Conservation (phyloP, 1,284 basidiomycete genomes). For the Heterobasidion annosum region DNA sequence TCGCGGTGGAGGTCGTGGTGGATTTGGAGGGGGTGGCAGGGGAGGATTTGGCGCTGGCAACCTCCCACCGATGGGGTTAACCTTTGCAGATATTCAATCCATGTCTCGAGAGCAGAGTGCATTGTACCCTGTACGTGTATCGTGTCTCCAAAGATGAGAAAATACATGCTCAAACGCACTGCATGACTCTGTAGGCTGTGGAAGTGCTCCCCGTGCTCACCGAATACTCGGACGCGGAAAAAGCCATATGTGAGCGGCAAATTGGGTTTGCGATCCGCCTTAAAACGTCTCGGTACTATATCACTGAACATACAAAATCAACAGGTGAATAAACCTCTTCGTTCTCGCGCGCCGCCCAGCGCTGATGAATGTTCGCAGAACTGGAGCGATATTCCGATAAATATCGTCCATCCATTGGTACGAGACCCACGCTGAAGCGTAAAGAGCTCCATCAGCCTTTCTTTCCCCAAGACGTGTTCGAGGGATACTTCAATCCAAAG, state of each 20-base stretch:
- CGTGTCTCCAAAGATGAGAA: conserved; percentile 10
- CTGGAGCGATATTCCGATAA: conserved; percentile 75
- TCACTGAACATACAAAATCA: conserved; percentile 61
- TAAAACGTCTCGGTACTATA: conserved; percentile 59
- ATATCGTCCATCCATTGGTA: conserved; percentile 51
- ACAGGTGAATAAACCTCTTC: conserved; percentile 33
- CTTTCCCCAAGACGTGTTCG: conserved; percentile 70
- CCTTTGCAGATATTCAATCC: conserved; percentile 68
- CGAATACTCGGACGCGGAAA: conserved; percentile 55
- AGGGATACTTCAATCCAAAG: conserved; percentile 68
- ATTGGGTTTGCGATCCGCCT: conserved; percentile 56
- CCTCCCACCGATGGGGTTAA: conserved; percentile 68
- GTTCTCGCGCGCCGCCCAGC: background rate
- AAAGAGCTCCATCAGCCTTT: conserved; percentile 64
- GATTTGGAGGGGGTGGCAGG: conserved; percentile 35
- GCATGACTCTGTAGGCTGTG: conserved; percentile 31
- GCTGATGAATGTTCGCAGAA: conserved; percentile 6
- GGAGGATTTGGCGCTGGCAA: conserved; percentile 26
- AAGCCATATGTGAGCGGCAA: conserved; percentile 54
- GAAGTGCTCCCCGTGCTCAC: conserved; percentile 54
- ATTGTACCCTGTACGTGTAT: conserved; percentile 62
- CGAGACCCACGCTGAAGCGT: conserved; percentile 56
- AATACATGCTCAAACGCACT: conserved; percentile 14
- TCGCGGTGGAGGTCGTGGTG: conserved; percentile 37
- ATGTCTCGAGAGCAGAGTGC: conserved; percentile 66